phyloP scores from a whole-genome alignment of 225 moss, liverwort and hornwort genomes.

The Asterella californica region DNA sequence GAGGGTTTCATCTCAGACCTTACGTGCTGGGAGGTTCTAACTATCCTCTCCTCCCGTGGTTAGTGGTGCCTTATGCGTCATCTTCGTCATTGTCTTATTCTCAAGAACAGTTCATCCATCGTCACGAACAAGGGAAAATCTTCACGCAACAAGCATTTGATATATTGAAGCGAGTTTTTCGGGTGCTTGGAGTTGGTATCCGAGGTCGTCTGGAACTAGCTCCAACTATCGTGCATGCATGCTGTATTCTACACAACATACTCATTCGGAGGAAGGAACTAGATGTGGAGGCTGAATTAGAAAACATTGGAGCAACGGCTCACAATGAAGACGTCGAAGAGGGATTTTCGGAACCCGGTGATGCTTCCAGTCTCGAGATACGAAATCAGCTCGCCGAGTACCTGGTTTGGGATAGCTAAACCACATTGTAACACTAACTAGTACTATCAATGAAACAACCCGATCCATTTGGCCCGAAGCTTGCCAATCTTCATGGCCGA shows the following conservation, averaged over 20 bases:
- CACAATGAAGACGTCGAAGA: slow-evolving; percentile 18
- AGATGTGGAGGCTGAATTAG: slow-evolving; percentile 17
- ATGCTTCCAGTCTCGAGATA: slow-evolving; percentile 19
- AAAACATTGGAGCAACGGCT: slow-evolving; percentile 3
- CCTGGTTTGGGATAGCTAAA: slow-evolving; percentile 11
- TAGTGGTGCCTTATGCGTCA: slow-evolving; percentile 22
- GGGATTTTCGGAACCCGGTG: slow-evolving; percentile 16
- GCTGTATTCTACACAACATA: slow-evolving; percentile 22
- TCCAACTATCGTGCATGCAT: slow-evolving; percentile 21
- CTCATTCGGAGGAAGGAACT: slow-evolving; percentile 21
- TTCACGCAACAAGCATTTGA: slow-evolving; percentile 11
- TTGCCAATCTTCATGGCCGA: not conserved
- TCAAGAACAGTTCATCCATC: slow-evolving; percentile 21
- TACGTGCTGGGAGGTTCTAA: slow-evolving; percentile 22
- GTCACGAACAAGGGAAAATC: slow-evolving; percentile 10
- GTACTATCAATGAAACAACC: not conserved
- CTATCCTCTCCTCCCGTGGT: slow-evolving; percentile 22
- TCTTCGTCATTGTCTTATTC: slow-evolving; percentile 3
- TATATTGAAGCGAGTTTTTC: slow-evolving; percentile 21
- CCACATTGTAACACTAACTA: not conserved
- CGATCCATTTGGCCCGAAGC: not conserved
- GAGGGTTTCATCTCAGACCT: slow-evolving; percentile 23
- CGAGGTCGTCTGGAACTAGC: slow-evolving; percentile 16
- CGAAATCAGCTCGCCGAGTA: slow-evolving; percentile 21
- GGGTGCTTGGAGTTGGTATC: slow-evolving; percentile 16